These are phyloP conservation scores for Psilocybe cyanescens DNA, from an alignment of 768 basidiomycete species.

Conservation along the genomic window DNA sequence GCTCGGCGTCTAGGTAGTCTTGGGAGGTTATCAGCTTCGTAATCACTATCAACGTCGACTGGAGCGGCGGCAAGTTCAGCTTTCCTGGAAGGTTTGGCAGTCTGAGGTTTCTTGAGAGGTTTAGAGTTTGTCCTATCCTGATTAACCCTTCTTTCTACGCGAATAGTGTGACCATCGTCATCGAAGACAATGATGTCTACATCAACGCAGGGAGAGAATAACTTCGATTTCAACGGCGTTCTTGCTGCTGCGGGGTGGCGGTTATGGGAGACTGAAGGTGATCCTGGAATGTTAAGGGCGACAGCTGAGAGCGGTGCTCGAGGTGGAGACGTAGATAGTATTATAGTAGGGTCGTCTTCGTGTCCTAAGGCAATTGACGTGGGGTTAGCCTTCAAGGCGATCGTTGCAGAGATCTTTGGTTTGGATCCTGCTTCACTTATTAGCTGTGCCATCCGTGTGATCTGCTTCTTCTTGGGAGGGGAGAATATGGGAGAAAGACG, in stretches of 20 bases:
- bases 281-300: constrained; percentile 34
- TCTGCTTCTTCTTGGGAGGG: constrained; percentile 36
- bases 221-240: constrained; percentile 37
- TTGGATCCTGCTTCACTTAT: constrained; percentile 25
- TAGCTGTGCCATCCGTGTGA: constrained; percentile 34
- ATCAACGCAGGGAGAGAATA: constrained; percentile 54
- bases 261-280: constrained; percentile 38
- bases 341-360: constrained; percentile 9
- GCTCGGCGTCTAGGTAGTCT: constrained; percentile 29
- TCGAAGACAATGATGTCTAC: constrained; percentile 75
- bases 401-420: constrained; percentile 13
- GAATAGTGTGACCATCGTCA: constrained; percentile 56
- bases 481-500: constrained; percentile 38
- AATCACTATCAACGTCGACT: constrained; percentile 25
- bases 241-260: constrained; percentile 25
- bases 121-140: constrained; percentile 45
- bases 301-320: constrained; percentile 36
- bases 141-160: constrained; percentile 64
- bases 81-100: constrained; percentile 6
- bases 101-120: constrained; percentile 13
- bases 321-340: constrained; percentile 26
- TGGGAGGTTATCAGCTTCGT: constrained; percentile 23
- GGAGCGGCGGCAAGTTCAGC: not conserved
- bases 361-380: constrained; percentile 7
- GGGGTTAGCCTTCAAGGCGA: constrained; percentile 21